Base-by-base conservation (phyloP, 2,329 filamentous ascomycete genomes). In the Periconia digitata region DNA sequence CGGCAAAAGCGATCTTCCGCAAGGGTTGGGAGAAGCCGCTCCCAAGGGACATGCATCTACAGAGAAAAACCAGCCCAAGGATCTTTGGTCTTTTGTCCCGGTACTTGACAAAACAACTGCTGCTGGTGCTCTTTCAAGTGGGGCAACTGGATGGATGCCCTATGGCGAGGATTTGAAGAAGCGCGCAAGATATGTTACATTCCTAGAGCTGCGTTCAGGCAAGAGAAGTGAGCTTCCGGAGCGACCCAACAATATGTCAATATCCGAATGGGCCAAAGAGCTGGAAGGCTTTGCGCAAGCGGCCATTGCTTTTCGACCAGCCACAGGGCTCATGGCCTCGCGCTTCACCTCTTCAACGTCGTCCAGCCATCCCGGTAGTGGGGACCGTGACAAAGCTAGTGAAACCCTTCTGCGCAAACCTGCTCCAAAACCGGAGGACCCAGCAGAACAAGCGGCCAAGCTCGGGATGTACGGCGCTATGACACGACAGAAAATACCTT, bases 381-480 rank as follows among this genome's bases (percentile, higher is more conserved):
- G 32, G 6, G 18, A 45, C 18, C 4, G 4, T 32, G 40, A 39
- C 32, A 48, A 43, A 8, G 23, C 73, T 3, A n/a, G 20, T 13
- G 66, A 74, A 1, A 58, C 49, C 8, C 55, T 57, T 37, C 62
- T 81, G 7, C 72, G 84, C 15, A 75, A 72, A 41, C 79, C 75
- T 49, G 76, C 77, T 0, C 59, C 72, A 8, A 90, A 86, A 59
- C 78, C 79, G 3, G 79, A 85, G 52, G 88, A 96, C 62, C 86
- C 92, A 0, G 90, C 90, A 10, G 87, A 92, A 65, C 86, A 90
- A 59, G 94, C 94, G 1, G 94, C 94, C 7, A 89, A 82, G 62
- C 76, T 96, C 66, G 91, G 90, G 48, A 96, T 97, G 91, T 96
- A 92, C 72, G 94, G 94, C 1, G 80, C 85, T 13, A 81, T 97